Evolutionary conservation across 176 grass and related monocot genomes (phyloP).

Genomic region (Tillandsia leiboldiana): DNA sequence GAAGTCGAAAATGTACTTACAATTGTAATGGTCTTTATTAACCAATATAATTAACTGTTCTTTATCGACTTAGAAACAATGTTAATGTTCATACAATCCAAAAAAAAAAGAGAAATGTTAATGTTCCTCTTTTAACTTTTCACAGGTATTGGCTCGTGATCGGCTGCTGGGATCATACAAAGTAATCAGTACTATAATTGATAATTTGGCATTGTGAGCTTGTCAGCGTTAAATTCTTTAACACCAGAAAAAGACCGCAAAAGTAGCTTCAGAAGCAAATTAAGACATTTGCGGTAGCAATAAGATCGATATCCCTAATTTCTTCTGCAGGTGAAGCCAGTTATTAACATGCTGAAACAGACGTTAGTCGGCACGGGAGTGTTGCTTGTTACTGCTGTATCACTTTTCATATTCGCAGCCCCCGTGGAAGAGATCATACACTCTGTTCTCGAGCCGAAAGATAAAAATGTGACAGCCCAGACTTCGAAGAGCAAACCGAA

Average conservation of each 20-base stretch:
- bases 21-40: too few species aligned
- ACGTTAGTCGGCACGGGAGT: conserved; percentile 82
- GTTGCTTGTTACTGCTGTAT: conserved; percentile 58
- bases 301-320: neutral
- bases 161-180: conserved; percentile 89
- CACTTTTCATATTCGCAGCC: conserved; percentile 52
- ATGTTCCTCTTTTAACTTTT: conserved; percentile 7
- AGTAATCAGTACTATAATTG: conserved; percentile 21
- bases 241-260: neutral
- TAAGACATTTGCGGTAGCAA: neutral
- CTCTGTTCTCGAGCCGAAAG: conserved; percentile 26
- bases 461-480: conserved; percentile 18
- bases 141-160: conserved; percentile 77
- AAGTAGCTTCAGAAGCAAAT: neutral
- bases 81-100: neutral
- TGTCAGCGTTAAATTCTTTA: neutral
- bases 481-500: conserved; percentile 40
- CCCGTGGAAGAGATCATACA: conserved; percentile 72
- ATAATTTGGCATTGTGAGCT: neutral
- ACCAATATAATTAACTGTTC: too few species aligned
- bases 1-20: too few species aligned
- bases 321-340: conserved; percentile 66
- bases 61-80: too few species aligned
- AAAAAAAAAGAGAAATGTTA: neutral
- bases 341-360: conserved; percentile 88